Conservation (phyloP, 768 basidiomycete species). For the Tricholoma furcatifolium region DNA sequence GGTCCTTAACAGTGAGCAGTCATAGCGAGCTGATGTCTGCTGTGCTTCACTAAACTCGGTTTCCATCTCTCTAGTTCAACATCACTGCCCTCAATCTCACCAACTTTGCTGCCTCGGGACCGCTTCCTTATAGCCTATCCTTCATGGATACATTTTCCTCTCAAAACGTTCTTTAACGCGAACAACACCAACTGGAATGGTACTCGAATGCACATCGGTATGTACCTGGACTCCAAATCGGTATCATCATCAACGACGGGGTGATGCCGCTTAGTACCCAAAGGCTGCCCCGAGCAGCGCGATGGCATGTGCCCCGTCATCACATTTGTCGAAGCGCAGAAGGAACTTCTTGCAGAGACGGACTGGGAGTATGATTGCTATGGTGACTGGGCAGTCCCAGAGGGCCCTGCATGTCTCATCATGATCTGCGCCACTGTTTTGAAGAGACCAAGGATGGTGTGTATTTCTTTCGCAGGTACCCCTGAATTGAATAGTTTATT, state of each 20-base stretch:
- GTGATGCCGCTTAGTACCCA: slow-evolving; percentile 78
- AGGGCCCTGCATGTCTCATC: slow-evolving; percentile 76
- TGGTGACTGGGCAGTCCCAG: slow-evolving; percentile 73
- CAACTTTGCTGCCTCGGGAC: slow-evolving; percentile 68
- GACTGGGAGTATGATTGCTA: slow-evolving; percentile 78
- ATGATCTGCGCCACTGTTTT: slow-evolving; percentile 85
- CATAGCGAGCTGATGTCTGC: background rate
- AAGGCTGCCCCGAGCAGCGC: slow-evolving; percentile 67
- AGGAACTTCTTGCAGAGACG: slow-evolving; percentile 58
- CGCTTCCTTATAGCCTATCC: slow-evolving; percentile 60
- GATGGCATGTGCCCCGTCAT: slow-evolving; percentile 79
- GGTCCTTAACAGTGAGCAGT: slow-evolving; percentile 67
- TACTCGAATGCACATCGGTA: slow-evolving; percentile 58
- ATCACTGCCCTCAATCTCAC: slow-evolving; percentile 85
- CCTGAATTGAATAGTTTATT: background rate
- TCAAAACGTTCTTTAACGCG: slow-evolving; percentile 12
- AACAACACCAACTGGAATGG: slow-evolving; percentile 33
- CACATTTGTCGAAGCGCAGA: slow-evolving; percentile 69
- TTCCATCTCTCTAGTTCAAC: slow-evolving; percentile 41
- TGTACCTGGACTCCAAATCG: slow-evolving; percentile 60
- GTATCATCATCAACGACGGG: slow-evolving; percentile 87
- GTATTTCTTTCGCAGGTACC: background rate
- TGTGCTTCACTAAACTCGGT: background rate
- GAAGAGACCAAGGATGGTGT: slow-evolving; percentile 91
- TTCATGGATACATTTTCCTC: background rate